Conservation (phyloP, 2,329 filamentous ascomycete genomes). For the Rosellinia necatrix region DNA sequence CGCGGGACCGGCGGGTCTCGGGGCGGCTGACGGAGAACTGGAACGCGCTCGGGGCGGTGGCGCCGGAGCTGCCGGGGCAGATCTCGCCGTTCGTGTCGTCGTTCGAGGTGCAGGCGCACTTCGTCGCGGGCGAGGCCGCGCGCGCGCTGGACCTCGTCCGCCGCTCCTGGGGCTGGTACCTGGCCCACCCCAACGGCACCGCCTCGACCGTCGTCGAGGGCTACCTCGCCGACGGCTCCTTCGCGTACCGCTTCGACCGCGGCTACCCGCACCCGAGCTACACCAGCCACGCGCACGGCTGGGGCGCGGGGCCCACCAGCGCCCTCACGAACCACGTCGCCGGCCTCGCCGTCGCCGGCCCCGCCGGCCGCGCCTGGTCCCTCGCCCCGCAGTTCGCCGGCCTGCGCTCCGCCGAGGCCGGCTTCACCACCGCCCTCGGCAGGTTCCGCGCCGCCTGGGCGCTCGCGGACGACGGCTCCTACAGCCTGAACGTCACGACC, state of each 20-base stretch:
- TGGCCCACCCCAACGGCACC: slow-evolving; percentile 61
- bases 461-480: not conserved
- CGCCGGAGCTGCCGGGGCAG: slow-evolving; percentile 61
- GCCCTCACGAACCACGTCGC: slow-evolving; percentile 51
- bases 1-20: slow-evolving; percentile 47
- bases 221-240: slow-evolving; percentile 59
- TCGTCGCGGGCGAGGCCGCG: slow-evolving; percentile 50
- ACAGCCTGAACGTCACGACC: slow-evolving; percentile 9
- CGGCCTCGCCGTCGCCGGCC: slow-evolving; percentile 46
- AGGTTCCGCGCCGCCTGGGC: slow-evolving; percentile 33
- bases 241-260: slow-evolving; percentile 57
- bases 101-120: slow-evolving; percentile 64
- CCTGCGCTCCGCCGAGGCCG: slow-evolving; percentile 45
- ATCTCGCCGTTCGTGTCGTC: slow-evolving; percentile 63
- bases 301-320: slow-evolving; percentile 53
- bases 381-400: slow-evolving; percentile 48
- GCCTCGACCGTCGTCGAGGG: slow-evolving; percentile 63
- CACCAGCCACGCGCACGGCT: slow-evolving; percentile 56
- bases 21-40: slow-evolving; percentile 54
- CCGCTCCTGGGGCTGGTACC: slow-evolving; percentile 63
- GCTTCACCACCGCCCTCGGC: slow-evolving; percentile 46
- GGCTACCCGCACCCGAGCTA: slow-evolving; percentile 55
- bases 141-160: slow-evolving; percentile 61
- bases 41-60: slow-evolving; percentile 45
- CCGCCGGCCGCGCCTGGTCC: slow-evolving; percentile 44